A percentile compares a stretch with the other conserved stretches of the same genome.
Evolutionary conservation across 495 filamentous ascomycete genomes (phyloP).

Genomic region (Ascodesmis nigricans): DNA sequence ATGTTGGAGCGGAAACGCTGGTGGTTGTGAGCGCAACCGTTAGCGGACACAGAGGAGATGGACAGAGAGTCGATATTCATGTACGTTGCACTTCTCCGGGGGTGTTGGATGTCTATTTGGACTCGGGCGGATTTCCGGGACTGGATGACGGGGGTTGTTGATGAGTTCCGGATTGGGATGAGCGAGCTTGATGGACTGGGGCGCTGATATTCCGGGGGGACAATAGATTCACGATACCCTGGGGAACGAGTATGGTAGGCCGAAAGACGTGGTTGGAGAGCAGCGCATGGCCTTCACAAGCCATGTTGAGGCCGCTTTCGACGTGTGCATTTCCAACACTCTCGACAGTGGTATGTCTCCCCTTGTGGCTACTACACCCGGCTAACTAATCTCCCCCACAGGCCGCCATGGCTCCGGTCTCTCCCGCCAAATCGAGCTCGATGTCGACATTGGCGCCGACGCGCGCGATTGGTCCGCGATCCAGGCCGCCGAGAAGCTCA

Average conservation of each 20-base stretch:
- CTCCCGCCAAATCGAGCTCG: constrained; percentile 66
- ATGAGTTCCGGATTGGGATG: background rate
- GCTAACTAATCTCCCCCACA: constrained; percentile 2
- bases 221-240: constrained; percentile 75
- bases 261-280: constrained; percentile 81
- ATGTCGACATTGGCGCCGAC: constrained; percentile 96
- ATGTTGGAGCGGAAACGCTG: constrained; percentile 75
- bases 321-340: constrained; percentile 90
- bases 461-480: constrained; percentile 96
- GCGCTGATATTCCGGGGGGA: constrained; percentile 6
- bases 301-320: constrained; percentile 82
- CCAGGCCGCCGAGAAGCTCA: constrained; percentile 90
- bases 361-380: background rate
- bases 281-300: constrained; percentile 84
- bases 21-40: constrained; percentile 96
- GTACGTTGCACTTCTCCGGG: constrained; percentile 33
- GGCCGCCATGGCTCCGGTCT: constrained; percentile 30
- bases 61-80: constrained; percentile 84
- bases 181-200: constrained; percentile 1
- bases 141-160: background rate
- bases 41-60: constrained; percentile 67
- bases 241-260: constrained; percentile 81
- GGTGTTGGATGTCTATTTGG: background rate
- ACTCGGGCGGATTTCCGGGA: background rate
- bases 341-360: constrained; percentile 37